Evolutionary conservation across 257 asterid species (phyloP).

Genomic region (Penstemon barbatus): DNA sequence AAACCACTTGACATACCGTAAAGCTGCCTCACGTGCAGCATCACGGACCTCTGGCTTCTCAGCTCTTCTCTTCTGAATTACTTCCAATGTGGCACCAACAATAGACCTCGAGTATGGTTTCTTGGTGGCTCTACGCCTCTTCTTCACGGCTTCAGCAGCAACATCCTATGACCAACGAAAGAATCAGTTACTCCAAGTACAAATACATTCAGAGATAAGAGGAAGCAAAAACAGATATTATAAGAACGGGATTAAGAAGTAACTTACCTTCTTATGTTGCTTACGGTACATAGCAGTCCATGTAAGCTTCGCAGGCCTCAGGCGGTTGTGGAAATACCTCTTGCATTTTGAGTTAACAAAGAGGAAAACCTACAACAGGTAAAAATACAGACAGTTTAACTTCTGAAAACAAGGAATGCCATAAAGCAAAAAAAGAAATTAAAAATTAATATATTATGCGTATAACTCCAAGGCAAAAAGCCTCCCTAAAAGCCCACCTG

Average conservation of each 20-base stretch:
- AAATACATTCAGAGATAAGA: not conserved
- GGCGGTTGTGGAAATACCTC: constrained; percentile 58
- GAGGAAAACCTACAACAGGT: constrained; percentile 45
- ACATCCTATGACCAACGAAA: constrained; percentile 34
- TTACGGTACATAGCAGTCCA: constrained; percentile 70
- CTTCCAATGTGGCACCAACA: constrained; percentile 67
- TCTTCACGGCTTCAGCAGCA: constrained; percentile 56
- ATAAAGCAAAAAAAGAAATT: not conserved
- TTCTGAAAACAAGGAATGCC: not conserved
- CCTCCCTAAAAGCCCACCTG: constrained; percentile 41
- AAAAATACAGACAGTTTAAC: not conserved
- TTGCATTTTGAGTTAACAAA: constrained; percentile 61
- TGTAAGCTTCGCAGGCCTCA: constrained; percentile 58
- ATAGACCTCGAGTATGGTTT: constrained; percentile 72
- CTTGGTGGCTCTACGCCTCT: constrained; percentile 59
- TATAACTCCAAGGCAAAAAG: no score
- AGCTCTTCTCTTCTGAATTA: constrained; percentile 56
- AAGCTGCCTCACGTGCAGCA: constrained; percentile 68
- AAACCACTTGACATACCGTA: constrained; percentile 38
- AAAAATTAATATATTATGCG: not conserved
- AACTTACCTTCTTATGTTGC: constrained; percentile 55
- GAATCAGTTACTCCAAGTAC: not conserved
- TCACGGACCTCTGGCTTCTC: constrained; percentile 71
- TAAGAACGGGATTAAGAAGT: not conserved
- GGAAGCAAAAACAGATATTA: not conserved